Conservation (phyloP, 2,329 filamentous ascomycete genomes). For the Aspergillus sp. region DNA sequence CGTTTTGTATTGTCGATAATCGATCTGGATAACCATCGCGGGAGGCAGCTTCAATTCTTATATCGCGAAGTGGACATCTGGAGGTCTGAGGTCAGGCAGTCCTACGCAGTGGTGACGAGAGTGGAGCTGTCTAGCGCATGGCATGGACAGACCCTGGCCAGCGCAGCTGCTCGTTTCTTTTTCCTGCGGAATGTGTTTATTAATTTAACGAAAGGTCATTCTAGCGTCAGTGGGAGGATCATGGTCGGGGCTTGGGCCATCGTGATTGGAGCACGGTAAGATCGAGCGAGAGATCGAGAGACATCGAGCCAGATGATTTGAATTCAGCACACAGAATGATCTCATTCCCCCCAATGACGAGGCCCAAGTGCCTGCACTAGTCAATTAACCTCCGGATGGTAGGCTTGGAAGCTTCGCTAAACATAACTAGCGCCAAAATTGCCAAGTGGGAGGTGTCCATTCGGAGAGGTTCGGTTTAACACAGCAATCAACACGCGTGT, state of each 20-base stretch:
- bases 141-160: conserved; percentile 19
- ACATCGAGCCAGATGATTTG: conserved; percentile 18
- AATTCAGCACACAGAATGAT: conserved; percentile 22
- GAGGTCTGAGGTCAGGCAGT: conserved; percentile 16
- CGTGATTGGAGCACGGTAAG: conserved; percentile 12
- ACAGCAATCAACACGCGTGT: background rate
- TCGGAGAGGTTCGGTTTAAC: conserved; percentile 11
- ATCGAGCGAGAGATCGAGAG: conserved; percentile 2
- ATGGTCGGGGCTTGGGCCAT: background rate
- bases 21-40: conserved; percentile 12
- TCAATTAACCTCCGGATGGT: conserved; percentile 13
- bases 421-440: background rate
- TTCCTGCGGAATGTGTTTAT: conserved; percentile 2
- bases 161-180: conserved; percentile 15
- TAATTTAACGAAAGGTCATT: background rate
- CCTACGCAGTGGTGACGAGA: conserved; percentile 1
- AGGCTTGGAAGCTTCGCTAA: background rate
- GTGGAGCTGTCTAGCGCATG: conserved; percentile 23
- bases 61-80: conserved; percentile 19
- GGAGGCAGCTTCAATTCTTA: conserved; percentile 26
- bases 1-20: conserved; percentile 9
- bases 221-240: conserved; percentile 9
- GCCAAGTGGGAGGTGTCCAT: conserved; percentile 11
- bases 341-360: conserved; percentile 17
- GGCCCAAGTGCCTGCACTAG: conserved; percentile 11